Evolutionary conservation across 805 yeast genomes (phyloP).

Genomic region (Pichia eremophila): DNA sequence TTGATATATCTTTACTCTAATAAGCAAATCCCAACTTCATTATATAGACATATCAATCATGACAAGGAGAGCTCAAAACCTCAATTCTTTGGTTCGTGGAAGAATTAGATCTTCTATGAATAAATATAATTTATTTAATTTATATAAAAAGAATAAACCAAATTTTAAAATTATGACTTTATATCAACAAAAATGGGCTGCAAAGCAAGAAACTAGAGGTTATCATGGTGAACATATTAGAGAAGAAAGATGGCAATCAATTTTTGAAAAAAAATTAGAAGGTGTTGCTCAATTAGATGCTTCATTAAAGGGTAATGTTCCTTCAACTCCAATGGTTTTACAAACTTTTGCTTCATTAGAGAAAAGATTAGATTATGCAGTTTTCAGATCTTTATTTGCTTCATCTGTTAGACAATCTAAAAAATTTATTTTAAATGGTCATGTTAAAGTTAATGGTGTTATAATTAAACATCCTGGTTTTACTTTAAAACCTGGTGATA

Average conservation of each 20-base stretch:
- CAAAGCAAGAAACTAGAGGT: constrained; percentile 86
- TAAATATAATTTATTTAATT: constrained; percentile 82
- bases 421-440: constrained; percentile 70
- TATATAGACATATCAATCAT: constrained; percentile 6
- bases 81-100: constrained; percentile 25
- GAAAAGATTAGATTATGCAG: constrained; percentile 79
- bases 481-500: constrained; percentile 73
- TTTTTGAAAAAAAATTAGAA: constrained; percentile 61
- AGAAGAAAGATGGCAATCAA: constrained; percentile 69
- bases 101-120: constrained; percentile 83
- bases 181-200: constrained; percentile 84
- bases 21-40: too few species aligned
- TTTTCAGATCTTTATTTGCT: constrained; percentile 90
- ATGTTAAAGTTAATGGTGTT: constrained; percentile 80
- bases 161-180: constrained; percentile 54
- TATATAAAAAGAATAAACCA: constrained; percentile 59
- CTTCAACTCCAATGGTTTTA: constrained; percentile 67
- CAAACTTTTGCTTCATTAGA: constrained; percentile 88
- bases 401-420: constrained; percentile 91
- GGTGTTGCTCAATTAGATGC: constrained; percentile 88
- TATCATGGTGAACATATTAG: constrained; percentile 93
- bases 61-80: constrained; percentile 24
- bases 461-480: constrained; percentile 70
- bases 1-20: too few species aligned
- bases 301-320: constrained; percentile 52